Conservation (phyloP, 208 protist species). For the Endotrypanum monterogeii region DNA sequence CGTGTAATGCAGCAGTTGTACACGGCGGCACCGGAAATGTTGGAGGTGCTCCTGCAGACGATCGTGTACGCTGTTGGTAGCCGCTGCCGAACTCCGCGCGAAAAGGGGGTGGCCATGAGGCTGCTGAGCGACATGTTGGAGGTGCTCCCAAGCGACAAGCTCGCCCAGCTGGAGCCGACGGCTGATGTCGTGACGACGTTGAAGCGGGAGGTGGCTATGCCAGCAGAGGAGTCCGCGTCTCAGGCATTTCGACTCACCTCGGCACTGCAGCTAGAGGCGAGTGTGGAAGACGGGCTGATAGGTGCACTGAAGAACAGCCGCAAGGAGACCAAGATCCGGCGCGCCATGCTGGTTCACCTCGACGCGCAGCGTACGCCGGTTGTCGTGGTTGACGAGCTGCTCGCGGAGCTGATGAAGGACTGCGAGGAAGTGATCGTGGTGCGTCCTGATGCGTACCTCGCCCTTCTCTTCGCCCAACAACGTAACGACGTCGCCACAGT, state of each 20-base stretch:
- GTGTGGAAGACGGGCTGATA: constrained; percentile 54
- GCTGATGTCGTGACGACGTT: constrained; percentile 49
- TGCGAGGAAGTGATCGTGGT: constrained; percentile 79
- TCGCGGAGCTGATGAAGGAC: constrained; percentile 52
- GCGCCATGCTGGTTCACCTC: constrained; percentile 70
- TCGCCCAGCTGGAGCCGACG: constrained; percentile 4
- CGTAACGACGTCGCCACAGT: constrained; percentile 16
- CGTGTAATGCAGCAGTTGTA: constrained; percentile 44
- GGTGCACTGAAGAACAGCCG: constrained; percentile 58
- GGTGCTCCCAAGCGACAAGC: constrained; percentile 27
- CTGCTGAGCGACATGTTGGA: constrained; percentile 54
- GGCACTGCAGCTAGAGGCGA: constrained; percentile 42
- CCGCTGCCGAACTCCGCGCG: constrained; percentile 66
- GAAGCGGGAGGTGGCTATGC: constrained; percentile 65
- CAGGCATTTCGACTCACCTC: constrained; percentile 66
- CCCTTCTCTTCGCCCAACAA: constrained; percentile 47
- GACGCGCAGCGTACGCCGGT: constrained; percentile 35
- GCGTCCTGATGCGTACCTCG: constrained; percentile 85
- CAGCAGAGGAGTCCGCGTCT: constrained; percentile 50
- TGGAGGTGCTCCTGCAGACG: constrained; percentile 45
- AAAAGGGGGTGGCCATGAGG: constrained; percentile 74
- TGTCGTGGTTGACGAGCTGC: constrained; percentile 42
- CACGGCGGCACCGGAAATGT: constrained; percentile 21
- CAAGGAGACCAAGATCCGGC: constrained; percentile 56
- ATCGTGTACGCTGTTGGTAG: constrained; percentile 47